phyloP scores from a whole-genome alignment of 345 rosid genomes.

The Corymbia maculata region DNA sequence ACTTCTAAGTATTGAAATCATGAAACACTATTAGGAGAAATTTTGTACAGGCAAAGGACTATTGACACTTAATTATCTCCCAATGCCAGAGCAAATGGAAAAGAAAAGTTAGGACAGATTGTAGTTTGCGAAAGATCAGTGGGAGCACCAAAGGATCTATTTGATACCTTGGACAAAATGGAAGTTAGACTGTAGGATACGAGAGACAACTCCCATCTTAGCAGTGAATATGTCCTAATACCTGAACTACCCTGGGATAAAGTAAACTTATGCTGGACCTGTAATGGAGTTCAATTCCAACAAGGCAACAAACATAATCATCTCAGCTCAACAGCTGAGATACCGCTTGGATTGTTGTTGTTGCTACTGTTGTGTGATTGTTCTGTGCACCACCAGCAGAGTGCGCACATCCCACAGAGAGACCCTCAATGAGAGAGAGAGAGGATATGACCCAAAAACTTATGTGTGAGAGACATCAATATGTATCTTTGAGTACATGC shows the following conservation, averaged over 20 bases:
- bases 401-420: accelerated
- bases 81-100: neutral
- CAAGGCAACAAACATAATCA: neutral
- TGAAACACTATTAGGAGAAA: neutral
- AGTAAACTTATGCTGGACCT: neutral
- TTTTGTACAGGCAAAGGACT: neutral
- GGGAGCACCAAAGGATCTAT: neutral
- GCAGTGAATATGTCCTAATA: neutral
- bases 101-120: neutral
- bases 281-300: neutral
- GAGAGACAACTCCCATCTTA: neutral
- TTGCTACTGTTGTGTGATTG: neutral
- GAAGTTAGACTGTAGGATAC: neutral
- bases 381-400: neutral
- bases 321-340: neutral
- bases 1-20: neutral
- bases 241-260: neutral
- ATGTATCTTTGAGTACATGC: neutral
- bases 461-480: neutral
- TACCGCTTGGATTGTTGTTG: neutral
- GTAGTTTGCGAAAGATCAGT: neutral
- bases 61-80: neutral
- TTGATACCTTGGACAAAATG: neutral
- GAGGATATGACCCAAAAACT: neutral
- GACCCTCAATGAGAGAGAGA: neutral